phyloP scores from a whole-genome alignment of 176 grass and related monocot genomes.

The Triticum urartu region DNA sequence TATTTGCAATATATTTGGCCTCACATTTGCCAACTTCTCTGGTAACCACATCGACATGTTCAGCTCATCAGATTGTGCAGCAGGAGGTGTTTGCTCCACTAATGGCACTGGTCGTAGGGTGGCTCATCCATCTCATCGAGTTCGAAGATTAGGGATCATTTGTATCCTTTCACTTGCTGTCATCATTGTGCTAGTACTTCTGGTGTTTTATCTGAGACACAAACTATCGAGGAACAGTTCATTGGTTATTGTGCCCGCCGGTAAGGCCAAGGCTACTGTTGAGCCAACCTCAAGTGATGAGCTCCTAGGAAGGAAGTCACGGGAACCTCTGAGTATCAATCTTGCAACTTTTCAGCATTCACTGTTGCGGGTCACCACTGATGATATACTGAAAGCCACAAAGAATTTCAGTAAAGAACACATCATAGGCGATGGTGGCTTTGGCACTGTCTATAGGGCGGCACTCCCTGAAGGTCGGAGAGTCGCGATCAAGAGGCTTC shows the following conservation, averaged over 20 bases:
- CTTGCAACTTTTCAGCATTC: conserved; percentile 88
- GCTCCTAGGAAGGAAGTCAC: conserved; percentile 76
- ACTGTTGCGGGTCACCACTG: conserved; percentile 71
- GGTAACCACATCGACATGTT: conserved; percentile 57
- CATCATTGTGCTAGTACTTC: conserved; percentile 34
- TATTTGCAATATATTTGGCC: conserved; percentile 69
- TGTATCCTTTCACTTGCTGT: conserved; percentile 42
- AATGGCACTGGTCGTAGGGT: conserved; percentile 29
- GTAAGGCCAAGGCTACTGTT: conserved; percentile 53
- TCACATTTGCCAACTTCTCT: conserved; percentile 77
- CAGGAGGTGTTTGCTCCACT: conserved; percentile 41
- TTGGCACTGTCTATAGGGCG: conserved; percentile 89
- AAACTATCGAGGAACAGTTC: conserved; percentile 49
- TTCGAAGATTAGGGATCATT: conserved; percentile 36
- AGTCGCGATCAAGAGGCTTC: conserved; percentile 89
- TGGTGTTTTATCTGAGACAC: conserved; percentile 48
- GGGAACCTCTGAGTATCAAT: conserved; percentile 91
- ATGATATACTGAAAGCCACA: conserved; percentile 90
- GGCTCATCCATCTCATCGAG: conserved; percentile 35
- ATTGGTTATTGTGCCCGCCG: conserved; percentile 37
- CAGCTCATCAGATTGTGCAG: conserved; percentile 58
- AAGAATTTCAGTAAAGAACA: conserved; percentile 91
- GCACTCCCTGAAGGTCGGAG: conserved; percentile 60
- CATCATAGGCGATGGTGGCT: conserved; percentile 91
- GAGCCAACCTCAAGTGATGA: conserved; percentile 85